These are phyloP conservation scores for Colletotrichum noveboracense DNA, from an alignment of 2,329 filamentous ascomycete genomes.

Conservation along the genomic window DNA sequence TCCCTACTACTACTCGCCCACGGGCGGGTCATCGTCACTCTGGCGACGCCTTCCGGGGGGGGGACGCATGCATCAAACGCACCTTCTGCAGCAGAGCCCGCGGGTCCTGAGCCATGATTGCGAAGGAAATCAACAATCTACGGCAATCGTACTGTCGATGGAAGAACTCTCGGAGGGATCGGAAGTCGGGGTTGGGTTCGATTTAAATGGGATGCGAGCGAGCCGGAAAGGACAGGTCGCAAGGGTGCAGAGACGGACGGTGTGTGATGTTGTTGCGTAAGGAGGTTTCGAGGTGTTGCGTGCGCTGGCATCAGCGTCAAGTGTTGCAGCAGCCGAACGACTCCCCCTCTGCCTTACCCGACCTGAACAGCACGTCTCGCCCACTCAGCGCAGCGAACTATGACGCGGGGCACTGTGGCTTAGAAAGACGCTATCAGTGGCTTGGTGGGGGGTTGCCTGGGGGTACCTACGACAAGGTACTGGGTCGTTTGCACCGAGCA, in stretches of 20 bases:
- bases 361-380: neutral
- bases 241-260: neutral
- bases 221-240: neutral
- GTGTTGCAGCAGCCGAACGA: slow-evolving; percentile 12
- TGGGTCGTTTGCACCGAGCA: neutral
- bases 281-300: neutral
- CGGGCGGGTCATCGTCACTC: neutral
- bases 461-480: neutral
- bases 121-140: slow-evolving; percentile 6
- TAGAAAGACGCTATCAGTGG: neutral
- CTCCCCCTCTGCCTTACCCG: neutral
- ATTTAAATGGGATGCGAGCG: neutral
- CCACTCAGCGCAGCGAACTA: neutral
- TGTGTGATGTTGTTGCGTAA: neutral
- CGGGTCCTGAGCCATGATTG: slow-evolving; percentile 76
- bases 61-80: slow-evolving; percentile 20
- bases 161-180: neutral
- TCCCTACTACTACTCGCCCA: neutral
- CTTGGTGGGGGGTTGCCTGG: neutral
- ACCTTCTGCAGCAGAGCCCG: slow-evolving; percentile 82
- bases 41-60: neutral
- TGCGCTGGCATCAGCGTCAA: slow-evolving; percentile 7
- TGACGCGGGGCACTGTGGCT: slow-evolving; percentile 21
- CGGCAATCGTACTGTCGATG: neutral
- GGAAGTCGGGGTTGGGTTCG: neutral